phyloP scores from a whole-genome alignment of 345 rosid species.

The Populus nigra region DNA sequence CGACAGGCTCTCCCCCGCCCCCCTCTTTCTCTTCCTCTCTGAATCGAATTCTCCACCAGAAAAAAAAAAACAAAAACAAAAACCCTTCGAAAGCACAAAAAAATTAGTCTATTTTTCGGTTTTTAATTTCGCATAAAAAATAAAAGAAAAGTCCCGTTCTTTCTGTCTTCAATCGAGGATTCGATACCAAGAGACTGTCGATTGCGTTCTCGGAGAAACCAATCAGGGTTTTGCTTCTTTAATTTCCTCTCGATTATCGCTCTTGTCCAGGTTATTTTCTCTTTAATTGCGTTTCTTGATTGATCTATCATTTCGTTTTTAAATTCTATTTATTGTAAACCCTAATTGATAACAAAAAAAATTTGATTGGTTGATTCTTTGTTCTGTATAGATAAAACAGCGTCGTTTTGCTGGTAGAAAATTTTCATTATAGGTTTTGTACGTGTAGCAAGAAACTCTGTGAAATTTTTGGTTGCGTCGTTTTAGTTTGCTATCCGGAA shows the following conservation, averaged over 20 bases:
- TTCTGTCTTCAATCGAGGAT: neutral
- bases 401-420: neutral
- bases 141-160: neutral
- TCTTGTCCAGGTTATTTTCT: neutral
- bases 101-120: neutral
- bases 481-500: constrained; percentile 37
- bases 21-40: neutral
- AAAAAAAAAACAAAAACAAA: neutral
- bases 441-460: constrained; percentile 23
- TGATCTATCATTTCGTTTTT: neutral
- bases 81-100: neutral
- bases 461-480: constrained; percentile 35
- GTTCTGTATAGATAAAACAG: neutral
- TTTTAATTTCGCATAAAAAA: neutral
- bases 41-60: constrained; percentile 20
- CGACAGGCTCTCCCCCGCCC: constrained; percentile 6
- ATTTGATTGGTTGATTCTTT: constrained; percentile 15
- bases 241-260: neutral
- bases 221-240: constrained; percentile 10
- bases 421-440: constrained; percentile 1
- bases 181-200: constrained; percentile 21
- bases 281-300: neutral
- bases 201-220: constrained; percentile 2
- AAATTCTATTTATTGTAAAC: constrained; percentile 13
- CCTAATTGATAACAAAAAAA: constrained; percentile 11